Evolutionary conservation across 2,329 filamentous ascomycete genomes (phyloP), one percentile per base, ranked within the genome.

Genomic region (Hypomyces perniciosus): DNA sequence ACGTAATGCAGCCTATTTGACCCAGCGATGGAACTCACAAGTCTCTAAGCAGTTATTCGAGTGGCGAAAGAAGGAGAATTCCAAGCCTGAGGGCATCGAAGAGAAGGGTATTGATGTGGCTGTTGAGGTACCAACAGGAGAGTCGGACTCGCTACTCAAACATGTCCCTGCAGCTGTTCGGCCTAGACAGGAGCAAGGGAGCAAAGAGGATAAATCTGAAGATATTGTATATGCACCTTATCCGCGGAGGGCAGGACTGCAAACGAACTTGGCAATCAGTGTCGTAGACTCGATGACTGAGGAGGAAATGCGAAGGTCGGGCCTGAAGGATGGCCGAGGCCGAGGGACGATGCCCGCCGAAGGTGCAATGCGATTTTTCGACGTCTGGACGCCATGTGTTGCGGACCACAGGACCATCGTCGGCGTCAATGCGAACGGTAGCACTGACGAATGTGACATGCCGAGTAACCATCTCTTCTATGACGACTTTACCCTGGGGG

Each of bases 1-100:
- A 57, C 76, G 76, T 52, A 81, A 80, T 53, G 77, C 78, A 2
- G 72, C 73, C 2, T 70, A 72, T 44, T 60, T 83, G 38, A 77
- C 77, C 1, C 60, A 60, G 7, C 64, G 67, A 9, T 83, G 79
- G 79, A 79, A 83, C 55, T 56, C 63, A 4, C 56, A 63, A 35
- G 53, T 81, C 4, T 63, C 67, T n/a, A 63, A 62, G 6, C 62
- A 64, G 12, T 62, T 78, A 46, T 61, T 65, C 1, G 57, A 66
- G 6, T 83, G 79, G 79, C 65, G 67, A 40, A 59, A 63, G 9
- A 69, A 65, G 38, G 63, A 63, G n/a, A 64, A 74, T 27, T 59
- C 64, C 2, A 62, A 68, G 29, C 81, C 78, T 67, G 62, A 68
- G 12, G 60, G 61, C 12, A 64, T 59, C 4, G 57, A 59, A 10